phyloP scores from a whole-genome alignment of 306 rosid species.

The Malus sieversii region DNA sequence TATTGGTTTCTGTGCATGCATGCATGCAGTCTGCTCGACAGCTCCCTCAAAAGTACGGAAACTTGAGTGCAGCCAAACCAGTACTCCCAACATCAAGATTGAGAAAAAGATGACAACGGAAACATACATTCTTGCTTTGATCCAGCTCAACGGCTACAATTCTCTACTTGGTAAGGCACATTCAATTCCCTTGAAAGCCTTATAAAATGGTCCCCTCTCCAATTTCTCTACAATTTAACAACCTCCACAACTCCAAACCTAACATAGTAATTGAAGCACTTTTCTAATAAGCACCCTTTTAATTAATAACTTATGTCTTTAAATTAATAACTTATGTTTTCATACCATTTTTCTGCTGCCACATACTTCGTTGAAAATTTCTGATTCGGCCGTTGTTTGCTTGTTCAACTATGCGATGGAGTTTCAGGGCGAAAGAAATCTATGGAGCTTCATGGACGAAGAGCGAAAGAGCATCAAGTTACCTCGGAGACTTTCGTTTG shows the following conservation, averaged over 20 bases:
- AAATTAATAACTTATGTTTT: neutral
- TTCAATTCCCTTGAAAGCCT: neutral
- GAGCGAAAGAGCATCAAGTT: conserved; percentile 32
- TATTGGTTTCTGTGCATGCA: neutral
- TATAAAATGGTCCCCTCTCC: neutral
- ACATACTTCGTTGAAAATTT: neutral
- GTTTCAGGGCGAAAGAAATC: conserved; percentile 23
- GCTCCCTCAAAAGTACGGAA: neutral
- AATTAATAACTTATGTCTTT: neutral
- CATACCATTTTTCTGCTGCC: neutral
- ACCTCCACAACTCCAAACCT: neutral
- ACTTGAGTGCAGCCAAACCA: neutral
- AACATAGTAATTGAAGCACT: neutral
- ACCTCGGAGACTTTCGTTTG: conserved; percentile 34
- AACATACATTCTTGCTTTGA: neutral
- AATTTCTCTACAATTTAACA: neutral
- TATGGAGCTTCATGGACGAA: conserved; percentile 32
- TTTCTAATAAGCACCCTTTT: neutral
- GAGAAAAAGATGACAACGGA: neutral
- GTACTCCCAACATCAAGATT: neutral
- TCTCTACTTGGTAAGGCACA: neutral
- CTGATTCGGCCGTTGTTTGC: neutral
- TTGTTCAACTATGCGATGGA: conserved; percentile 15
- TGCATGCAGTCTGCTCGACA: neutral
- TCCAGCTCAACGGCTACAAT: neutral